Percentiles rank a stretch among this genome's conserved stretches.
phyloP scores from a whole-genome alignment of 2,329 filamentous ascomycete species.

The Immersiporthe knoxdaviesiana region DNA sequence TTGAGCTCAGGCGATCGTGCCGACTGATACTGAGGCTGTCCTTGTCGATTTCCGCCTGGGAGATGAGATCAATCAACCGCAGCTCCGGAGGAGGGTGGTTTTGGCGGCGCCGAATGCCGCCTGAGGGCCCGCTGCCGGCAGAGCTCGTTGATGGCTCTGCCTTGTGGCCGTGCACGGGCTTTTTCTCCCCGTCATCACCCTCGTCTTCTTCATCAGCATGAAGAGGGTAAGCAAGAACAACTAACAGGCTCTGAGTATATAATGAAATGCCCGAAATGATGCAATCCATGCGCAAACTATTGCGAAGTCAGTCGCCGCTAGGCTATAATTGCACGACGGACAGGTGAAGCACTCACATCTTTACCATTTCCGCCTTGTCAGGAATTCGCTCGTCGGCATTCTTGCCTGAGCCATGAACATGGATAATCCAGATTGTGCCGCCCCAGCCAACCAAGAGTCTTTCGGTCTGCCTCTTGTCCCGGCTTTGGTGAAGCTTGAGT shows the following conservation, averaged over 20 bases:
- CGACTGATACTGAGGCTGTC: constrained; percentile 85
- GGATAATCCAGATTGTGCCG: constrained; percentile 92
- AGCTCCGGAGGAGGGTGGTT: constrained; percentile 87
- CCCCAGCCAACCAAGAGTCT: constrained; percentile 94
- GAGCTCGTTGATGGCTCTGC: constrained; percentile 51
- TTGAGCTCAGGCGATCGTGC: constrained; percentile 81
- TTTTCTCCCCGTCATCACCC: constrained; percentile 44
- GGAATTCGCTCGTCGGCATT: constrained; percentile 70
- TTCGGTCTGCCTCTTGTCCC: constrained; percentile 61
- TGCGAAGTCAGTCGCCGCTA: constrained; percentile 37
- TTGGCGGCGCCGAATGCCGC: constrained; percentile 70
- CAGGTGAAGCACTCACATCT: constrained; percentile 68
- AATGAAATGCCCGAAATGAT: constrained; percentile 96
- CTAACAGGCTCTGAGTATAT: constrained; percentile 88
- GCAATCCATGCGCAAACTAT: constrained; percentile 89
- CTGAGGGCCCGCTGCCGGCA: constrained; percentile 60
- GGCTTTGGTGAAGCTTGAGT: constrained; percentile 53
- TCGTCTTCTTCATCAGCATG: constrained; percentile 71
- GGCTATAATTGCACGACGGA: background rate
- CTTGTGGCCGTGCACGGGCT: constrained; percentile 44
- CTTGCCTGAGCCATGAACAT: constrained; percentile 76
- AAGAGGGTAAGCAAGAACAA: constrained; percentile 88
- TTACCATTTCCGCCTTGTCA: constrained; percentile 86
- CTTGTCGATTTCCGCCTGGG: constrained; percentile 84
- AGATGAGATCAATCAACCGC: constrained; percentile 84